phyloP scores from a whole-genome alignment of 1,139 yeast species.

The Suhomyces yuchorum region DNA sequence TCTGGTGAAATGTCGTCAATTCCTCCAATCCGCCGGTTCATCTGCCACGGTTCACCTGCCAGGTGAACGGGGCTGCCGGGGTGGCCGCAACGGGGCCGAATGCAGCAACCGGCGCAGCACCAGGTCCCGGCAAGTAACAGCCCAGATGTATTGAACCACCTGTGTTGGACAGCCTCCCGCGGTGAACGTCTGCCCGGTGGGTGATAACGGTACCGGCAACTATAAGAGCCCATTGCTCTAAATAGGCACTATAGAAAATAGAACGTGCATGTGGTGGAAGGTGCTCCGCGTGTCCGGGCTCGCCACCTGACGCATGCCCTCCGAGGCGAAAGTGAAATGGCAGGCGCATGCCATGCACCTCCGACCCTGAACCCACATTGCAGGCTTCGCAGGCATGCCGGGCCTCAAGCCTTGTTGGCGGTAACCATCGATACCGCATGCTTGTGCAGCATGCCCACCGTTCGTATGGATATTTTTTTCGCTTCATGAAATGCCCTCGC shows the following conservation, averaged over 20 bases:
- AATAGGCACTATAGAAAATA: background rate
- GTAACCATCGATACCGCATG: background rate
- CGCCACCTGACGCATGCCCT: background rate
- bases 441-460: background rate
- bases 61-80: background rate
- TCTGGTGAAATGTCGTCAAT: background rate
- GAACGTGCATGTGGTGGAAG: slow-evolving; percentile 3
- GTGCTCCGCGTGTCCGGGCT: background rate
- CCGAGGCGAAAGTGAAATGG: slow-evolving; percentile 1
- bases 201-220: background rate
- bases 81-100: background rate
- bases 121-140: too few relatives aligned
- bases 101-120: too few relatives aligned
- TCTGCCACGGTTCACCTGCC: too few relatives aligned
- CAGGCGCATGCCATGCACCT: background rate
- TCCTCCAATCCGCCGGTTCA: too few relatives aligned
- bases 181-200: background rate
- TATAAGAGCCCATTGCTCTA: background rate
- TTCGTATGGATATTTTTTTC: slow-evolving; percentile 1
- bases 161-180: background rate
- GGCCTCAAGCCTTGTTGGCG: background rate
- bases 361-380: background rate
- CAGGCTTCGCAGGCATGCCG: slow-evolving; percentile 2
- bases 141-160: background rate
- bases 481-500: background rate